Percentiles rank a stretch among this genome's conserved stretches.
phyloP scores from a whole-genome alignment of 1,284 basidiomycete species.

The Apiotrichum veenhuisii region DNA sequence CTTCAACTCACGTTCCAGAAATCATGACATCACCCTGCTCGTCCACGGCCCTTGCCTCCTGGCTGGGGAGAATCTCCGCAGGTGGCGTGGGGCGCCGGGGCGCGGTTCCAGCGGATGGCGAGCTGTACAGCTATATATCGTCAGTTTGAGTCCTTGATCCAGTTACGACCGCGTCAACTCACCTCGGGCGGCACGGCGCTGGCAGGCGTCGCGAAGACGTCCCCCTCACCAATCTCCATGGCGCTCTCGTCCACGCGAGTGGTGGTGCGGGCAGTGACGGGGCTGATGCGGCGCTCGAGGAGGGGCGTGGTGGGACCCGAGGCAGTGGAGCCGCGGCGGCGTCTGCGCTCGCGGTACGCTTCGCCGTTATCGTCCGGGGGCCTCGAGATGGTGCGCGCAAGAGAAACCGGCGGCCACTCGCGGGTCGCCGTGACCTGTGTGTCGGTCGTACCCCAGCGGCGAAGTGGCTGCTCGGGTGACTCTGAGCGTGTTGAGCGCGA shows the following conservation, averaged over 20 bases:
- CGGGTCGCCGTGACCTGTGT: background rate
- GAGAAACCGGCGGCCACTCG: background rate
- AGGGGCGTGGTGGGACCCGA: background rate
- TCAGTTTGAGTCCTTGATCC: no score
- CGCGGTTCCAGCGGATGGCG: no score
- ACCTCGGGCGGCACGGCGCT: no score
- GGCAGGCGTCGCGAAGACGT: no score
- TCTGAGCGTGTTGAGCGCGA: no score
- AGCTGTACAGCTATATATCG: no score
- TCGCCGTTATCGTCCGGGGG: background rate
- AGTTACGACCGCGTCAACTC: no score
- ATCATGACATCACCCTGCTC: background rate
- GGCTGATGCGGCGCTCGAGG: background rate
- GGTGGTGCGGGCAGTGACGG: background rate
- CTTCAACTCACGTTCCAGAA: background rate
- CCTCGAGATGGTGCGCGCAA: background rate
- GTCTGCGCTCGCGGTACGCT: background rate
- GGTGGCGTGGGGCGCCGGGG: background rate
- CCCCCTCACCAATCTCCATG: no score
- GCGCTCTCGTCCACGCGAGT: no score
- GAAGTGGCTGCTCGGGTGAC: background rate
- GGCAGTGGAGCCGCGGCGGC: background rate
- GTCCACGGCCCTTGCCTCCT: no score
- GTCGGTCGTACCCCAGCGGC: background rate
- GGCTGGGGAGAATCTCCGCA: background rate